A percentile compares a stretch with the other conserved stretches of the same genome.
These are phyloP conservation scores for Sequoiadendron giganteum DNA, from an alignment of 75 land plant species.

Conservation along the genomic window DNA sequence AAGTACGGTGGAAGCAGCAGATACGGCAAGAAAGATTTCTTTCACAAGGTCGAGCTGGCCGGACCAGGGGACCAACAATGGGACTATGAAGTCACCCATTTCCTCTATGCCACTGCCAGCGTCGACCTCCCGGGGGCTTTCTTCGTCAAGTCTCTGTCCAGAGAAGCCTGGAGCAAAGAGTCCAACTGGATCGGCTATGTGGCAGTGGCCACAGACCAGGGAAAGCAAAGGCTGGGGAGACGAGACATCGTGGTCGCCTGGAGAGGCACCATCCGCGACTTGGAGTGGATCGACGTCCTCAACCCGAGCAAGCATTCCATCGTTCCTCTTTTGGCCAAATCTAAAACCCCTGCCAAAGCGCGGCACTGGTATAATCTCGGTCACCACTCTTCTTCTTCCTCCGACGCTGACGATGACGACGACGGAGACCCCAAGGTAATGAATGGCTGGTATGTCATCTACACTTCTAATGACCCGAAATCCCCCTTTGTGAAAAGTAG, in stretches of 20 bases:
- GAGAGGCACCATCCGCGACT: constrained; percentile 58
- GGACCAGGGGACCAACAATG: background rate
- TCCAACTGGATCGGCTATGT: constrained; percentile 88
- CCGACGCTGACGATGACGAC: constrained; percentile 21
- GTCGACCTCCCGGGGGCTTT: constrained; percentile 35
- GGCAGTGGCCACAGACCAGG: constrained; percentile 54
- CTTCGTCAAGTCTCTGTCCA: constrained; percentile 43
- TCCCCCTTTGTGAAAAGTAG: constrained; percentile 43
- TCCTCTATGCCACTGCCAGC: constrained; percentile 63
- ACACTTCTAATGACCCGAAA: constrained; percentile 41
- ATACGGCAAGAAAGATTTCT: constrained; percentile 54
- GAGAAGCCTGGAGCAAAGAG: constrained; percentile 71
- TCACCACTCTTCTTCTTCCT: background rate
- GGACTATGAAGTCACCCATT: constrained; percentile 39
- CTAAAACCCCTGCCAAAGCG: too few species aligned
- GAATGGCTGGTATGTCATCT: constrained; percentile 59
- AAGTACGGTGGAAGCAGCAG: constrained; percentile 50
- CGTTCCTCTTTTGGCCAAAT: constrained; percentile 11
- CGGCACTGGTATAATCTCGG: background rate
- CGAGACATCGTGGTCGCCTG: constrained; percentile 69
- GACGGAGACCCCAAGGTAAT: constrained; percentile 29
- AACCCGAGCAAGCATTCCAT: constrained; percentile 22
- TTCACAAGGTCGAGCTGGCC: constrained; percentile 43
- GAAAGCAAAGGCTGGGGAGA: constrained; percentile 28
- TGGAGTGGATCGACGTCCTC: constrained; percentile 68